Evolutionary conservation across 2,329 filamentous ascomycete genomes (phyloP).

Genomic region (Harringtonia aguacate): DNA sequence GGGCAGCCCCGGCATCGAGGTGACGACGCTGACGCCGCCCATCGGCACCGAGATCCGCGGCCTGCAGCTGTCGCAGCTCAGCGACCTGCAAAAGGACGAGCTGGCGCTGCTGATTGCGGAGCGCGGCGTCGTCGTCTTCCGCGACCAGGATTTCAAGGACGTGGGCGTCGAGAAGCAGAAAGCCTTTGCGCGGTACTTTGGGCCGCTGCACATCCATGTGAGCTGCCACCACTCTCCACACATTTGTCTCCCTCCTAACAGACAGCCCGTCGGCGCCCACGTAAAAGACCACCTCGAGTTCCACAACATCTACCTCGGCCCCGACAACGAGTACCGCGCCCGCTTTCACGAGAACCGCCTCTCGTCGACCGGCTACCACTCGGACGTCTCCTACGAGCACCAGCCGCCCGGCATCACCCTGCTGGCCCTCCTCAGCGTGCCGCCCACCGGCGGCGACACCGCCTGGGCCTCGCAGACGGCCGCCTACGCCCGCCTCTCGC

Average conservation of each 20-base stretch:
- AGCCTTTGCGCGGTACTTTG: conserved; percentile 26
- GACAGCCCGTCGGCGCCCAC: conserved; percentile 30
- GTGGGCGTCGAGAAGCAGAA: conserved; percentile 26
- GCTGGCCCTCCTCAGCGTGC: conserved; percentile 25
- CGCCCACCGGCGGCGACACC: conserved; percentile 26
- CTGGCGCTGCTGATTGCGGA: conserved; percentile 29
- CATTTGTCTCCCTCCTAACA: too few relatives aligned
- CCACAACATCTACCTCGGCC: conserved; percentile 35
- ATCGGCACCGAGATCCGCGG: conserved; percentile 31
- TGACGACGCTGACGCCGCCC: conserved; percentile 19
- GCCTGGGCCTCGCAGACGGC: conserved; percentile 25
- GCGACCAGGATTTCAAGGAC: conserved; percentile 25
- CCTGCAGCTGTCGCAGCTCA: conserved; percentile 26
- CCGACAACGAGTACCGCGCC: conserved; percentile 30
- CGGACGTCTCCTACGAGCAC: conserved; percentile 31
- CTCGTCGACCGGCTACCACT: conserved; percentile 27
- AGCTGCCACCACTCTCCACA: too few relatives aligned
- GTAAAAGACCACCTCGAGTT: conserved; percentile 31
- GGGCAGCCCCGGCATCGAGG: conserved; percentile 10
- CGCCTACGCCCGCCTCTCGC: conserved; percentile 25
- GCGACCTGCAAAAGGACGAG: conserved; percentile 28
- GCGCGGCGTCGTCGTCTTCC: conserved; percentile 26
- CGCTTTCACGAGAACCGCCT: conserved; percentile 22
- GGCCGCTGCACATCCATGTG: conserved; percentile 25
- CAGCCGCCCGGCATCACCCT: conserved; percentile 30